These are phyloP conservation scores for Yamadazyma buinensis DNA, from an alignment of 1,139 yeast genomes.

Conservation along the genomic window DNA sequence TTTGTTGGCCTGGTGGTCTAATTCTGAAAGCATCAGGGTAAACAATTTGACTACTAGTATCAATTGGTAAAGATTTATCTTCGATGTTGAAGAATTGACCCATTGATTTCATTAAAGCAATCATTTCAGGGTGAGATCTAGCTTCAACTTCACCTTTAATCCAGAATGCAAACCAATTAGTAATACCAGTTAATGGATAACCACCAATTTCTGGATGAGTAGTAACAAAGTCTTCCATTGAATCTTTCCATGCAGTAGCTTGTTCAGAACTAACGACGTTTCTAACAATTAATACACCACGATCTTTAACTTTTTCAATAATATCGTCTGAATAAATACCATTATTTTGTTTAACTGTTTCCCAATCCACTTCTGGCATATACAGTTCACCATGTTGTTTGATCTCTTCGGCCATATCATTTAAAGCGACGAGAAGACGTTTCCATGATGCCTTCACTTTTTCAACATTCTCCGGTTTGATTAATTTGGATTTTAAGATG, in stretches of 20 bases:
- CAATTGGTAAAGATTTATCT: conserved; percentile 21
- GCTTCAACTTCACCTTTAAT: conserved; percentile 39
- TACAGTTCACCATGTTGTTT: conserved; percentile 13
- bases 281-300: conserved; percentile 21
- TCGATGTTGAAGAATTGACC: conserved; percentile 31
- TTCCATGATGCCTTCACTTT: conserved; percentile 21
- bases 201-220: conserved; percentile 31
- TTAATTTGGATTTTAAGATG: conserved; percentile 14
- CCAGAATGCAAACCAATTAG: conserved; percentile 37
- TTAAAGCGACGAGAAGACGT: conserved; percentile 17
- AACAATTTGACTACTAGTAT: conserved; percentile 26
- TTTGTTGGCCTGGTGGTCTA: conserved; percentile 37
- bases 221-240: conserved; percentile 18
- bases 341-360: conserved; percentile 12
- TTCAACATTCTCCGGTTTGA: conserved; percentile 18
- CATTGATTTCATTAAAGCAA: conserved; percentile 26
- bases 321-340: conserved; percentile 13
- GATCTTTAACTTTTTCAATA: conserved; percentile 11
- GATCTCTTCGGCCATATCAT: conserved; percentile 14
- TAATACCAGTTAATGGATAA: conserved; percentile 22
- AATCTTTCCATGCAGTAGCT: conserved; percentile 17
- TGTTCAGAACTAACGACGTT: conserved; percentile 16
- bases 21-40: conserved; percentile 41
- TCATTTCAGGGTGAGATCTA: conserved; percentile 36
- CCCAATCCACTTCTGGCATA: conserved; percentile 18